Evolutionary conservation across 768 basidiomycete species (phyloP).

Genomic region (Phaeolepiota aurea): DNA sequence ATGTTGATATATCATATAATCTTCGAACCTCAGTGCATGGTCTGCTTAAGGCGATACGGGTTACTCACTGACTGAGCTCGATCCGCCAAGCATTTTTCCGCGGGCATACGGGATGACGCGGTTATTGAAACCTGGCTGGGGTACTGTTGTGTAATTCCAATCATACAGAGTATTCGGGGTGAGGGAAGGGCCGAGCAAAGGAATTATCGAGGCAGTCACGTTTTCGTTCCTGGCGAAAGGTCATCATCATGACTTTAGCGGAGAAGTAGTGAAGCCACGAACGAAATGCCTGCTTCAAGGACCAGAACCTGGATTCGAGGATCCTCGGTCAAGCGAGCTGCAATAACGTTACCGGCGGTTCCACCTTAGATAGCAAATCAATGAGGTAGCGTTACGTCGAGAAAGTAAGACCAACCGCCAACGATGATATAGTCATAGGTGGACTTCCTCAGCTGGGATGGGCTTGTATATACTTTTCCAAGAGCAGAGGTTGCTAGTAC

Average conservation of each 20-base stretch:
- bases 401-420: constrained; percentile 14
- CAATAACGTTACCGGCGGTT: constrained; percentile 51
- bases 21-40: constrained; percentile 11
- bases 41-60: neutral
- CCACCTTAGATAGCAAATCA: constrained; percentile 22
- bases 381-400: neutral
- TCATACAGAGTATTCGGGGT: constrained; percentile 12
- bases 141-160: constrained; percentile 19
- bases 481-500: neutral
- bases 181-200: constrained; percentile 7
- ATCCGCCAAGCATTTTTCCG: constrained; percentile 18
- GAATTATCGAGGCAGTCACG: constrained; percentile 6
- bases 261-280: constrained; percentile 6
- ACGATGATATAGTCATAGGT: constrained; percentile 22
- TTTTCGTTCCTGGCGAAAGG: constrained; percentile 6
- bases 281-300: constrained; percentile 53
- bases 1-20: constrained; percentile 20
- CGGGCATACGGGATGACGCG: constrained; percentile 15
- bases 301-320: constrained; percentile 37
- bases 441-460: constrained; percentile 3
- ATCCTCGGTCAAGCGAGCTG: constrained; percentile 47
- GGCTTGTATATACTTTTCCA: neutral
- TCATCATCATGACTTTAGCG: neutral
- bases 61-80: constrained; percentile 18
- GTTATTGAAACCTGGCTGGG: constrained; percentile 15